phyloP scores from a whole-genome alignment of 163 green algal species.

The Coccomyxa subellipsoidea region DNA sequence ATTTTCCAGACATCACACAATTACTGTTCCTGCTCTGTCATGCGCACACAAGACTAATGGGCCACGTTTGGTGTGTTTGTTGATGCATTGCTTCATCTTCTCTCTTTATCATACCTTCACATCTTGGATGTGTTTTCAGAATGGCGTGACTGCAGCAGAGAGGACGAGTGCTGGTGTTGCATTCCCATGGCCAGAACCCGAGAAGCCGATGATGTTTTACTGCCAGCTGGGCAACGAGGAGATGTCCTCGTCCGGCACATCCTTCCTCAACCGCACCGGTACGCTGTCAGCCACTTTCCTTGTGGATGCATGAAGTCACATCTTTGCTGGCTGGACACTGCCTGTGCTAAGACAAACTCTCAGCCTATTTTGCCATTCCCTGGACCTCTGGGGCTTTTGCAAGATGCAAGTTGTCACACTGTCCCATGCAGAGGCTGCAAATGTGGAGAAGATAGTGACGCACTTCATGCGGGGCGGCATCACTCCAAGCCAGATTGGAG shows the following conservation, averaged over 20 bases:
- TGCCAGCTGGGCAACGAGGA: slow-evolving; percentile 89
- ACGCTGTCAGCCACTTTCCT: not conserved
- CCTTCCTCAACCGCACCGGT: slow-evolving; percentile 91
- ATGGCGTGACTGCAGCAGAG: slow-evolving; percentile 67
- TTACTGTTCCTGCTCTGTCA: not conserved
- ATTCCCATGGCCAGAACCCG: slow-evolving; percentile 85
- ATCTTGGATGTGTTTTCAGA: slow-evolving; percentile 39
- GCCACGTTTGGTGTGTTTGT: too few species aligned
- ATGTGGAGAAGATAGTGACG: slow-evolving; percentile 93
- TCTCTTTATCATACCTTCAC: not conserved
- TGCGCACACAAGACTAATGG: too few species aligned
- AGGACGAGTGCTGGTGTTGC: slow-evolving; percentile 45
- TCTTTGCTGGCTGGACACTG: too few species aligned
- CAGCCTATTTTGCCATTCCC: too few species aligned
- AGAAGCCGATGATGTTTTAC: slow-evolving; percentile 88
- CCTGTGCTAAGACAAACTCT: too few species aligned
- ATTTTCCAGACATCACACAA: not conserved
- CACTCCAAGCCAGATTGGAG: slow-evolving; percentile 76
- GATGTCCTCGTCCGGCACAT: slow-evolving; percentile 87
- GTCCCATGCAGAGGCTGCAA: slow-evolving; percentile 68
- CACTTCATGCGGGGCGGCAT: slow-evolving; percentile 72
- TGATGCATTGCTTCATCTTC: too few species aligned
- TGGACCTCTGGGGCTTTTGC: too few species aligned
- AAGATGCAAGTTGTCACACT: too few species aligned
- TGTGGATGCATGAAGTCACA: not conserved